Base-by-base conservation (phyloP, 805 yeast genomes). In the Cyberlindnera veronae region DNA sequence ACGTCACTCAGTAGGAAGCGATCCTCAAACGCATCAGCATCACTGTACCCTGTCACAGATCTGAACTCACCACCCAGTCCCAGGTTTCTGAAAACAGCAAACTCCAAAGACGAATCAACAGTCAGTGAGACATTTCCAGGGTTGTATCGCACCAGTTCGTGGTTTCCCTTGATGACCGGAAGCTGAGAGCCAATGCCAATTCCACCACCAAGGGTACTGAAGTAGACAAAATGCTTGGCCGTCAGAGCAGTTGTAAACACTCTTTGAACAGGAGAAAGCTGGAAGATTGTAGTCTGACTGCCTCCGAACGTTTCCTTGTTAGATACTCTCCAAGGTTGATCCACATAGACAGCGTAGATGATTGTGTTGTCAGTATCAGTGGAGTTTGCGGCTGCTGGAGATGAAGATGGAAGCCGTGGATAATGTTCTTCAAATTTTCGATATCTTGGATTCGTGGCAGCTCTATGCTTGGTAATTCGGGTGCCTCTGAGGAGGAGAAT, bases 71-170 rank as follows among this genome's bases (percentile, higher is more conserved):
- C 81, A 6, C 83, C 81, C 19, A 65, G 51, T 0, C 81, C 84
- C 15, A 78, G 53, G 55, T 86, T 83, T 37, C 96, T 67, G 54
- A 91, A 88, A 1, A 77, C 78, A 0, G 83, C 95, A 63, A 80
- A 83, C 60, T 91, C 96, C 49, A 91, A 65, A 19, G 81, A 74
- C 8, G 81, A 72, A 44, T 90, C 96, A 2, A 91, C 60, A 0
- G 93, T 82, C 13, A 91, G 62, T 2, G 95, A 84, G 0, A 87
- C 84, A 53, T 79, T 83, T 0, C 95, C 96, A 0, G 90, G 85
- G 4, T 61, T 58, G 48, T 72, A 79, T 46, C 68, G 69, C 23
- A 68, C 65, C 1, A 59, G 53, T 7, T 68, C 68, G 33, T 65
- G 65, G 16, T 37, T 37, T 23, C 46, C 46, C 46, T 74, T 79